Conservation (phyloP, 352 stramenopile species). For the Phytophthora fragariae region DNA sequence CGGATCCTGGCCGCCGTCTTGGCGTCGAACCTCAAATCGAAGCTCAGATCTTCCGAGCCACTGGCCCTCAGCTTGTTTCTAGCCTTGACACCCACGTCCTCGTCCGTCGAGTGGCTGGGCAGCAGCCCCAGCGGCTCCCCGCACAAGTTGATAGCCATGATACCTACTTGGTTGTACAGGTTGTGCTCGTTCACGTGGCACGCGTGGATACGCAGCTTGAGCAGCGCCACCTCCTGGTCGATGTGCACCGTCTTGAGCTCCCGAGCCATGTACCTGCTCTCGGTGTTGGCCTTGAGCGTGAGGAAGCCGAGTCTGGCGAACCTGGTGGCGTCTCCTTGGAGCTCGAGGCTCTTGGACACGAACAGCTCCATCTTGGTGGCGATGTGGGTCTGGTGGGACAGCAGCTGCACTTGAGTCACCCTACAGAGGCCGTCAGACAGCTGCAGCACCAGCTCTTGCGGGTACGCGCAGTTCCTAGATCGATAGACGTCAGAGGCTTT, state of each 20-base stretch:
- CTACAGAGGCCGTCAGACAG: constrained; percentile 74
- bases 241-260: constrained; percentile 95
- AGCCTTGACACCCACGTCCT: constrained; percentile 38
- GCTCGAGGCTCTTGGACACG: constrained; percentile 57
- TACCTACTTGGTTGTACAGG: constrained; percentile 91
- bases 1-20: constrained; percentile 89
- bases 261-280: constrained; percentile 87
- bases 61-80: constrained; percentile 32
- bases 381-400: constrained; percentile 94
- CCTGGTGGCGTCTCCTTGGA: constrained; percentile 47
- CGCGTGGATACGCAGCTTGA: constrained; percentile 91
- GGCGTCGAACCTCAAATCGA: constrained; percentile 91
- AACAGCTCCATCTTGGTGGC: constrained; percentile 94
- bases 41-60: constrained; percentile 61
- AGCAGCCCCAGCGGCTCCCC: constrained; percentile 65
- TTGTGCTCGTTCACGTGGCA: constrained; percentile 93
- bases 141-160: constrained; percentile 91
- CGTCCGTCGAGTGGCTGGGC: constrained; percentile 57
- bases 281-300: constrained; percentile 83
- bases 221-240: constrained; percentile 77
- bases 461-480: constrained; percentile 91
- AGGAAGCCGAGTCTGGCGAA: constrained; percentile 89
- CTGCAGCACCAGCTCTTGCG: constrained; percentile 92
- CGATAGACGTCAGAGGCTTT: not conserved
- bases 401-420: constrained; percentile 88